Conservation (phyloP, 2,329 filamentous ascomycete genomes). For the Exophiala viscosa region DNA sequence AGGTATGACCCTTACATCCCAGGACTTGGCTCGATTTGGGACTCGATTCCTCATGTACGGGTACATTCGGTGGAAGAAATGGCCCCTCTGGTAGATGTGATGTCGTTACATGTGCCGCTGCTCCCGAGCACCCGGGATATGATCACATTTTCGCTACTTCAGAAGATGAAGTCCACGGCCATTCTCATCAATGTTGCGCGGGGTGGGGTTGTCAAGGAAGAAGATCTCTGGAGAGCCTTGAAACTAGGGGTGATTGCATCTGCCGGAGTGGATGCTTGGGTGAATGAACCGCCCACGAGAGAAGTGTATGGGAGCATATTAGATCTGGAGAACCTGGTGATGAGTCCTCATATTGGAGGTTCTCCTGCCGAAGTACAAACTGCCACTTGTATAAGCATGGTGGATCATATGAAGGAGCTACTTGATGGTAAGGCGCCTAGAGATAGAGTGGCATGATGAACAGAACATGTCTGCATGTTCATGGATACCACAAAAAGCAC, state of each 20-base stretch:
- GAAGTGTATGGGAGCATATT: slow-evolving; percentile 37
- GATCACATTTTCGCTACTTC: slow-evolving; percentile 34
- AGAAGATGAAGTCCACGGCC: slow-evolving; percentile 38
- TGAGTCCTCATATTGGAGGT: slow-evolving; percentile 48
- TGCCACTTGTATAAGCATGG: slow-evolving; percentile 15
- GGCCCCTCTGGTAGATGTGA: slow-evolving; percentile 29
- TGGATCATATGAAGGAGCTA: slow-evolving; percentile 15
- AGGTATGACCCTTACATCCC: slow-evolving; percentile 13
- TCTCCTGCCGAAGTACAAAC: slow-evolving; percentile 25
- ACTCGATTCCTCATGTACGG: slow-evolving; percentile 8
- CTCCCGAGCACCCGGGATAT: slow-evolving; percentile 34
- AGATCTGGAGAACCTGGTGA: slow-evolving; percentile 36
- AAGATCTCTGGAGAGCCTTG: slow-evolving; percentile 33
- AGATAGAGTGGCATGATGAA: slow-evolving; percentile 5
- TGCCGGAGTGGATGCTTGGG: slow-evolving; percentile 41
- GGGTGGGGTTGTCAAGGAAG: slow-evolving; percentile 42
- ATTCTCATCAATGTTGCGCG: slow-evolving; percentile 42
- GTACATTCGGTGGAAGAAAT: slow-evolving; percentile 7
- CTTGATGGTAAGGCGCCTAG: slow-evolving; percentile 12
- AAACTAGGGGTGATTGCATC: slow-evolving; percentile 37
- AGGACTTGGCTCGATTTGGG: slow-evolving; percentile 1
- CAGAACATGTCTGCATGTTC: no score
- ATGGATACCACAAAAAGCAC: no score
- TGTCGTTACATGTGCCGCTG: slow-evolving; percentile 40
- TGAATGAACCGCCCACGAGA: slow-evolving; percentile 38